Evolutionary conservation across 106 monocot species (phyloP).

Genomic region (Dactylorhiza incarnata): DNA sequence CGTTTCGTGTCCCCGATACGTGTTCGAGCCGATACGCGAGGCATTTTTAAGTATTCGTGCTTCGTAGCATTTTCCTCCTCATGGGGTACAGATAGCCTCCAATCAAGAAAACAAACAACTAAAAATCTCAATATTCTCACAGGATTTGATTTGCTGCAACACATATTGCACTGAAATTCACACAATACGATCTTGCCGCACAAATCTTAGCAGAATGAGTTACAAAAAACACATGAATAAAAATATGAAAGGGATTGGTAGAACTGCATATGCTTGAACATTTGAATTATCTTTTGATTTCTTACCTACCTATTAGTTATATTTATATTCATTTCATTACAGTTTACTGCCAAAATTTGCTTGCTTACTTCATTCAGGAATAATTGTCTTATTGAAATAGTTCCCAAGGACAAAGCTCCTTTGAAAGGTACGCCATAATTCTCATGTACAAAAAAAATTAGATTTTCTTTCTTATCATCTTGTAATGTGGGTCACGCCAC

Average conservation of each 20-base stretch:
- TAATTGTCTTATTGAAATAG: constrained; percentile 71
- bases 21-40: no score
- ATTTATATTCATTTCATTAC: constrained; percentile 13
- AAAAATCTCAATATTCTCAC: no score
- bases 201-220: no score
- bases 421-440: constrained; percentile 46
- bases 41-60: no score
- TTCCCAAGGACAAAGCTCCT: constrained; percentile 59
- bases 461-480: not conserved
- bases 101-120: no score
- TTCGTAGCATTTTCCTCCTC: no score
- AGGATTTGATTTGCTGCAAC: no score
- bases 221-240: not conserved
- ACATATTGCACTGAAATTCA: no score
- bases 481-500: no score
- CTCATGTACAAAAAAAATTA: not conserved
- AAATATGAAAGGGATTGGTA: not conserved
- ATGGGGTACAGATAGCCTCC: no score
- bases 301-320: not conserved
- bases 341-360: constrained; percentile 87
- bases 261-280: constrained; percentile 1
- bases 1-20: no score
- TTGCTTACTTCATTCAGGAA: constrained; percentile 83
- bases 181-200: no score
- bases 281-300: not conserved